Base-by-base conservation (phyloP, 2,329 filamentous ascomycete genomes). In the Dothideomycetes sp. region DNA sequence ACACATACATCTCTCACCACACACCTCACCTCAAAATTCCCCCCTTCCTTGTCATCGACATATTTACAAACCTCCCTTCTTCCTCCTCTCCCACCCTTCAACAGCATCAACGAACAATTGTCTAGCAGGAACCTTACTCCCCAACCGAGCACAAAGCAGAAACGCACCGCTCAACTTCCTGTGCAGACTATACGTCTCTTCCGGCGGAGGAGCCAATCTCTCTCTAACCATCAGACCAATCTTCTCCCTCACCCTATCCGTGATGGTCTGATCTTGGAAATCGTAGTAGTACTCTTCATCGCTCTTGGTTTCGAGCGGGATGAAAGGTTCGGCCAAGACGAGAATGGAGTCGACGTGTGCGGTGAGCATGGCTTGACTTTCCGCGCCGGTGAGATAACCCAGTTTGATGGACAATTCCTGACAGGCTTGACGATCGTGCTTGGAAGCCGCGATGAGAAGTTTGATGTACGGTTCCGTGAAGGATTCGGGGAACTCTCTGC, bases 111-210 rank as follows among this genome's bases (percentile, higher is more conserved):
- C 69, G 59, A 98, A 98, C 65, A 98, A 64, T 45, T 83, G 78
- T 48, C 82, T 76, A 53, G 89, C 95, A 43, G 70, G 70, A 3
- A 98, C 88, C 48, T 77, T 73, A 59, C 86, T 94, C 3, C 85
- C 87, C 45, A 98, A 60, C 49, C 79, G 75, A 0, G 91, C 88
- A 61, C 91, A 98, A 13, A 98, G 69, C 54, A 98, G 63, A 58
- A 98, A 98, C 0, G 91, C 93, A 0, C 91, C 91, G 59, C 87
- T 94, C 41, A 98, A 66, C 67, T 98, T 98, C 46, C 91, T 76
- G 63, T 98, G 91, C 54, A 98, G 64, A 58, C 82, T 89, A 58
- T 98, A 98, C 38, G 91, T 98, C 70, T 98, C 91, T 65, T 98
- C 93, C 0, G 91, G 91, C 17, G 93, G 91, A 17, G 91, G 89